Conservation (phyloP, 345 rosid genomes). For the Reutealis trisperma region DNA sequence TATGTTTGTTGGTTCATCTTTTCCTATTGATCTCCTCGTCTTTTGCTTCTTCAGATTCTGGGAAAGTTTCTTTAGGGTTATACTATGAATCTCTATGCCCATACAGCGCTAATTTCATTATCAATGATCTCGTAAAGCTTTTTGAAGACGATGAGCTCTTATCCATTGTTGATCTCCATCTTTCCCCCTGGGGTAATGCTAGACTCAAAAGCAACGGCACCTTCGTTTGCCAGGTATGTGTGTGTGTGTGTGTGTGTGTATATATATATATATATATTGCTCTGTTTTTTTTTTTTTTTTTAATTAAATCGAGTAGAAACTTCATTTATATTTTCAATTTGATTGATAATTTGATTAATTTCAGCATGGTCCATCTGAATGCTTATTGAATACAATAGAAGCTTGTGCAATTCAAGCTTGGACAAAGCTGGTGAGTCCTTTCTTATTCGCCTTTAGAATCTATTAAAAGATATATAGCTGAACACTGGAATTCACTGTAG, state of each 20-base stretch:
- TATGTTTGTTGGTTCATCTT: conserved; percentile 21
- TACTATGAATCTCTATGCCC: conserved; percentile 91
- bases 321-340: neutral
- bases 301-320: neutral
- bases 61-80: conserved; percentile 52
- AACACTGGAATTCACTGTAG: too few relatives aligned
- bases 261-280: too few relatives aligned
- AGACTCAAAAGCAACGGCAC: conserved; percentile 53
- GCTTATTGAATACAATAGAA: conserved; percentile 81
- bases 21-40: conserved; percentile 13
- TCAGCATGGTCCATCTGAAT: conserved; percentile 87
- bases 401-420: conserved; percentile 81
- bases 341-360: conserved; percentile 8
- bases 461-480: too few relatives aligned
- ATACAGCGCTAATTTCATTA: conserved; percentile 63
- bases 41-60: conserved; percentile 16
- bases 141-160: conserved; percentile 53
- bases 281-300: neutral
- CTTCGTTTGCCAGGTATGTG: conserved; percentile 69
- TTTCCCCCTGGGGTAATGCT: conserved; percentile 86
- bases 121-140: conserved; percentile 53
- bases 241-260: neutral
- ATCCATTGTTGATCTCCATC: conserved; percentile 67
- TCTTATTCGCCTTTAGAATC: neutral
- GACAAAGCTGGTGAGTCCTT: conserved; percentile 61